These are phyloP conservation scores for Sordariomycetes sp. DNA, from an alignment of 2,329 filamentous ascomycete genomes.

Conservation along the genomic window DNA sequence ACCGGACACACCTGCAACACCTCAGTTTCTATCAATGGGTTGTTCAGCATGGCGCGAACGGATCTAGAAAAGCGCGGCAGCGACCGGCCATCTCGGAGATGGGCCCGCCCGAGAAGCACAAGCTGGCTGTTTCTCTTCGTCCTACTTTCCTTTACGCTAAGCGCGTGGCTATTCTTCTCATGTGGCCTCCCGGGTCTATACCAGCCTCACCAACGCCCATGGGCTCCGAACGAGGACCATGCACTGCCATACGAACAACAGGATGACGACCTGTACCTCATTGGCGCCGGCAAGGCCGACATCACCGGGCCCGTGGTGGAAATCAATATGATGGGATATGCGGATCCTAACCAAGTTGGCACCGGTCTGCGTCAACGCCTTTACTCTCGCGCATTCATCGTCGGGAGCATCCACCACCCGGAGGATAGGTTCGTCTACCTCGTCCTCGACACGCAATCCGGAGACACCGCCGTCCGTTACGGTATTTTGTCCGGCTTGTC, in stretches of 20 bases:
- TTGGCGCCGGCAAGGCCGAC: conserved; percentile 47
- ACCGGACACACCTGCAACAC: neutral
- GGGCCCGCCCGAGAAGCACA: neutral
- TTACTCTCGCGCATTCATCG: conserved; percentile 81
- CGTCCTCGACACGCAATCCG: conserved; percentile 76
- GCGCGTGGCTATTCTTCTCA: neutral
- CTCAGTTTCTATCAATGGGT: neutral
- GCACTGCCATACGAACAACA: neutral
- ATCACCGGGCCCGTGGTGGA: conserved; percentile 73
- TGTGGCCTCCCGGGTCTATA: neutral
- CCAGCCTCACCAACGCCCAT: neutral
- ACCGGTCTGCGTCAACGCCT: conserved; percentile 78
- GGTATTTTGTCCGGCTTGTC: conserved; percentile 73
- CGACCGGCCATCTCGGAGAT: neutral
- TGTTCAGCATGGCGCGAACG: neutral
- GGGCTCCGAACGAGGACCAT: neutral
- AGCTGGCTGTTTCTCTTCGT: neutral
- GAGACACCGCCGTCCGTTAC: conserved; percentile 78
- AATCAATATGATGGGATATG: conserved; percentile 87
- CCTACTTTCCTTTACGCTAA: neutral
- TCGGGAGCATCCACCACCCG: conserved; percentile 56
- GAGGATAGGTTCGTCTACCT: conserved; percentile 75
- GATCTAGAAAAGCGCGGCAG: neutral
- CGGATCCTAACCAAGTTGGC: conserved; percentile 71
- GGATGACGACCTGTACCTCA: conserved; percentile 24